phyloP scores from a whole-genome alignment of 495 filamentous ascomycete species.

The Bombardia bombarda region DNA sequence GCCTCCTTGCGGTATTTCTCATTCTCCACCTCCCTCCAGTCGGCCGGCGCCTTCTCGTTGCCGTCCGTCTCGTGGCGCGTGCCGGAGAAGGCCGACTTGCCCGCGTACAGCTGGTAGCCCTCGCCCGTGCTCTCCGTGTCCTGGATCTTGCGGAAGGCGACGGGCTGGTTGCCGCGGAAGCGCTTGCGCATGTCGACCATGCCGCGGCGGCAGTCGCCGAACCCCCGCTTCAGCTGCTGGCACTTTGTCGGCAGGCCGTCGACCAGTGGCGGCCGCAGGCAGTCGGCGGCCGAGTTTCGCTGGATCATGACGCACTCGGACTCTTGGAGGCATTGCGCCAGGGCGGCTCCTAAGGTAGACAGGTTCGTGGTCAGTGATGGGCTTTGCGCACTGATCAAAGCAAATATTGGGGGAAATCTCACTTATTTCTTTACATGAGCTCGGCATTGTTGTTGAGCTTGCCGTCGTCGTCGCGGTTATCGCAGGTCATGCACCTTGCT shows the following conservation, averaged over 20 bases:
- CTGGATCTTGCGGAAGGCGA: conserved; percentile 54
- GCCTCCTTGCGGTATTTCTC: conserved; percentile 38
- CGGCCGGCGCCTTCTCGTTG: conserved; percentile 39
- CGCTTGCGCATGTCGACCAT: conserved; percentile 98
- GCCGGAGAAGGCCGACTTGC: conserved; percentile 59
- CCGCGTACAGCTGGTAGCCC: conserved; percentile 69
- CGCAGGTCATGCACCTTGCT: too few relatives aligned
- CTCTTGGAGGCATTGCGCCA: conserved; percentile 89
- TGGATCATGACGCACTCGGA: conserved; percentile 92
- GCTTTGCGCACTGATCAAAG: background rate
- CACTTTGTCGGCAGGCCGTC: conserved; percentile 77
- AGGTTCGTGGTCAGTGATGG: background rate
- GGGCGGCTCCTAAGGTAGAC: conserved; percentile 62
- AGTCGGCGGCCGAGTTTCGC: conserved; percentile 78
- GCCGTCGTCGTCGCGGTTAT: background rate
- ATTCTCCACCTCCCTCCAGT: conserved; percentile 51
- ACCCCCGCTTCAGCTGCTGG: conserved; percentile 87
- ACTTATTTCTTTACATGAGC: conserved; percentile 96
- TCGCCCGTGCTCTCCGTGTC: conserved; percentile 46
- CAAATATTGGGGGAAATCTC: conserved; percentile 22
- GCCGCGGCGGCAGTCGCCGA: conserved; percentile 90
- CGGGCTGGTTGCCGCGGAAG: conserved; percentile 90
- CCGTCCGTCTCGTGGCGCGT: conserved; percentile 42
- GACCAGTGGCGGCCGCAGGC: conserved; percentile 68
- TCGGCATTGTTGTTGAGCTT: conserved; percentile 60